phyloP scores from a whole-genome alignment of 176 grass and related monocot species.

The Musa acuminata region DNA sequence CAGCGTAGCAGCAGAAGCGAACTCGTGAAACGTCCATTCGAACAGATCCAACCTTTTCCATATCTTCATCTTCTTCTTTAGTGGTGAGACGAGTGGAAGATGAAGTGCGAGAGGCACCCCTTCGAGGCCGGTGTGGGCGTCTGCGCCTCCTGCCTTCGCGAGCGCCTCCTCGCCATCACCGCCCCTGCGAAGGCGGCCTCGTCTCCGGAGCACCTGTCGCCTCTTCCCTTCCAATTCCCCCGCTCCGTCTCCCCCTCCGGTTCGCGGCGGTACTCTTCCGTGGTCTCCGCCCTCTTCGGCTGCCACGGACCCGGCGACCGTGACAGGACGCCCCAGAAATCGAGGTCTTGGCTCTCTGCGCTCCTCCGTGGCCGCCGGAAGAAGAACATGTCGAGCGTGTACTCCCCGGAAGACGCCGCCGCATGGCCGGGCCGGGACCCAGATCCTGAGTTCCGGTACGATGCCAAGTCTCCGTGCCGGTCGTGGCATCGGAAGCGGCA shows the following conservation, averaged over 20 bases:
- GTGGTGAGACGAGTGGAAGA: neutral
- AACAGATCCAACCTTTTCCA: neutral
- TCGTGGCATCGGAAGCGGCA: neutral
- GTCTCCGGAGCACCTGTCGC: neutral
- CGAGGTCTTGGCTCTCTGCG: neutral
- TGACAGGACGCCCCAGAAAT: neutral
- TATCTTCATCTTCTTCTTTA: neutral
- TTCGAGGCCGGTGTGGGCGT: conserved; percentile 8
- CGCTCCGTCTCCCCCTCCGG: neutral
- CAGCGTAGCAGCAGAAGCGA: too few relatives aligned
- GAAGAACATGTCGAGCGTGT: neutral
- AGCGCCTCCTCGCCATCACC: conserved; percentile 16
- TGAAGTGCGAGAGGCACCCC: conserved; percentile 11
- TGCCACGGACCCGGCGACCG: neutral
- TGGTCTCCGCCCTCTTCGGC: neutral
- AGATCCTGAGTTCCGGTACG: neutral
- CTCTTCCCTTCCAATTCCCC: neutral
- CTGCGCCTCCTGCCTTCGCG: conserved; percentile 20
- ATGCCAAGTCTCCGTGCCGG: neutral
- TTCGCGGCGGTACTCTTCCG: neutral
- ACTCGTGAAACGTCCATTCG: too few relatives aligned
- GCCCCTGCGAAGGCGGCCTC: neutral
- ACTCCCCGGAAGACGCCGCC: neutral
- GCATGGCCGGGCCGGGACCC: neutral
- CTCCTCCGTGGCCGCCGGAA: neutral